These are phyloP conservation scores for Camellia japonica DNA, from an alignment of 148 eudicot species.

Conservation along the genomic window DNA sequence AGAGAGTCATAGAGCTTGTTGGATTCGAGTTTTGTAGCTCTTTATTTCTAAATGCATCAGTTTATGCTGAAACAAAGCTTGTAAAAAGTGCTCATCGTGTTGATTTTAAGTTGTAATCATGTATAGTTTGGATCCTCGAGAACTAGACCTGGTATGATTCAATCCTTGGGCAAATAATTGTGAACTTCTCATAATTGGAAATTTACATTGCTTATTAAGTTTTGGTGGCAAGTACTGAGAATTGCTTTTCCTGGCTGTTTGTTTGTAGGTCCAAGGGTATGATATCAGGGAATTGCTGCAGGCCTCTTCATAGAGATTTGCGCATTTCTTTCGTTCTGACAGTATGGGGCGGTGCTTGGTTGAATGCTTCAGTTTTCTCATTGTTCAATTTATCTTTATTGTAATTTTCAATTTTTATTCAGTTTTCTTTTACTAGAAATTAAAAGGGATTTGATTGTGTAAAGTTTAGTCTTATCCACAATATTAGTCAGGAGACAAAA, in stretches of 20 bases:
- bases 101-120: neutral
- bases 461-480: neutral
- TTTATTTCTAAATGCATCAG: neutral
- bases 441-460: neutral
- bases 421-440: neutral
- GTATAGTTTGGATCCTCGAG: neutral
- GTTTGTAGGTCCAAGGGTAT: slow-evolving; percentile 81
- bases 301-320: slow-evolving; percentile 34
- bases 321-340: neutral
- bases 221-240: neutral
- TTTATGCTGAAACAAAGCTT: neutral
- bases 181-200: neutral
- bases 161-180: neutral
- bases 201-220: neutral
- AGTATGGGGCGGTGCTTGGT: slow-evolving; percentile 1
- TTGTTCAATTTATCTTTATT: neutral
- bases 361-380: neutral
- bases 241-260: neutral
- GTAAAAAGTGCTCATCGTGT: neutral
- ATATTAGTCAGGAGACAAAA: neutral
- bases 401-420: neutral
- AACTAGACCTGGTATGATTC: neutral
- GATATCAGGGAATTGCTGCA: slow-evolving; percentile 83
- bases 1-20: neutral
- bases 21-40: neutral